phyloP scores from a whole-genome alignment of 306 rosid genomes.

The Cucurbita pepo region DNA sequence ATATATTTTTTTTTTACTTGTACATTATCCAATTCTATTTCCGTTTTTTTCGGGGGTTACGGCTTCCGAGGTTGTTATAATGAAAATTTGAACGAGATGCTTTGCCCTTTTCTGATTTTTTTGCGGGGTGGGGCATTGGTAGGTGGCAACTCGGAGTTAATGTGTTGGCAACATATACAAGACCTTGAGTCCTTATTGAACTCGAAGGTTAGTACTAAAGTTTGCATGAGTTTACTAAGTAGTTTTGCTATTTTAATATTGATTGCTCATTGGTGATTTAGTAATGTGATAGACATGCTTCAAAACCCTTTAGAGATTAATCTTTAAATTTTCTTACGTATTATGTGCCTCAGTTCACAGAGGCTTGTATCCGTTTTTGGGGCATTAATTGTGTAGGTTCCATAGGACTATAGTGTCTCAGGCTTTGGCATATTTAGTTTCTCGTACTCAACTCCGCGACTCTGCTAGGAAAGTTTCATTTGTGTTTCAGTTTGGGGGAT shows the following conservation, averaged over 20 bases:
- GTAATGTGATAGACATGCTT: background rate
- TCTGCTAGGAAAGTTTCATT: background rate
- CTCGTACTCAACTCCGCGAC: background rate
- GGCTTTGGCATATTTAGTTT: background rate
- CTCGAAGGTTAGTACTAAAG: constrained; percentile 43
- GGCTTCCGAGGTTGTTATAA: background rate
- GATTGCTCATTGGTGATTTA: background rate
- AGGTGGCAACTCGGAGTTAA: constrained; percentile 34
- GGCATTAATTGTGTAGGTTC: background rate
- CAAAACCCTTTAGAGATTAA: background rate
- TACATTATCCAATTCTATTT: background rate
- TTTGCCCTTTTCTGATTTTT: background rate
- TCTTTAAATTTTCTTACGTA: background rate
- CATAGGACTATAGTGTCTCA: background rate
- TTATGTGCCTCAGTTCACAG: background rate
- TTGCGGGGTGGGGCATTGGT: background rate
- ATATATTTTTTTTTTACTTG: constrained; percentile 3
- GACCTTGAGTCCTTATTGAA: constrained; percentile 54
- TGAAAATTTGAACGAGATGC: background rate
- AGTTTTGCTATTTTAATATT: background rate
- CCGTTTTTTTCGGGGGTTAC: background rate
- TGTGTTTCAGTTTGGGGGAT: background rate
- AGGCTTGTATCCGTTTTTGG: background rate
- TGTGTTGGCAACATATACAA: constrained; percentile 27
- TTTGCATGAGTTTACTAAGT: background rate